phyloP scores from a whole-genome alignment of 2,329 filamentous ascomycete genomes.

The Metarhizium robertsii region DNA sequence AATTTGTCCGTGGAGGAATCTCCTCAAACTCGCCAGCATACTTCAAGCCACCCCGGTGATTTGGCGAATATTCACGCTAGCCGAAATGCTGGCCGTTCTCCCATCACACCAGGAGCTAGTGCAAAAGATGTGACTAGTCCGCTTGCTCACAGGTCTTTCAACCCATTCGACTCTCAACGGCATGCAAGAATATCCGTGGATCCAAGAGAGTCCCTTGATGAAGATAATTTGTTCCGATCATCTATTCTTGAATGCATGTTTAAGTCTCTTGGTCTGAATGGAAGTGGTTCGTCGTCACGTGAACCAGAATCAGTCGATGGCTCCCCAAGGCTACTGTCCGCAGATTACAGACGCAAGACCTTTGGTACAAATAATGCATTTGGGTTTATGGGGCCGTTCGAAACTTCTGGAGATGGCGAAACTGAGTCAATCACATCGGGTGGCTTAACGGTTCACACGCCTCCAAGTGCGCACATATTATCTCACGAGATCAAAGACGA shows the following conservation, averaged over 20 bases:
- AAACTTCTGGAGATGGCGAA: constrained; percentile 66
- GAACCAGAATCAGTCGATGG: constrained; percentile 70
- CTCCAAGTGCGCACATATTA: constrained; percentile 56
- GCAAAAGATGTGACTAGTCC: constrained; percentile 31
- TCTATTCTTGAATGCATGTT: constrained; percentile 94
- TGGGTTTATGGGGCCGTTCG: constrained; percentile 80
- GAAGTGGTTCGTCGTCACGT: constrained; percentile 53
- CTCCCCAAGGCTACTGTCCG: constrained; percentile 76
- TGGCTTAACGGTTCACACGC: constrained; percentile 49
- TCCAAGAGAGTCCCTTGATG: constrained; percentile 73
- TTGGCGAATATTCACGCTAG: constrained; percentile 68
- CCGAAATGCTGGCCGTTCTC: constrained; percentile 43
- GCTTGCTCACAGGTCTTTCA: constrained; percentile 40
- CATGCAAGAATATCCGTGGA: constrained; percentile 45
- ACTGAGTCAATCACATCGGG: constrained; percentile 75
- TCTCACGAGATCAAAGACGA: constrained; percentile 81
- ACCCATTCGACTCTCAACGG: constrained; percentile 46
- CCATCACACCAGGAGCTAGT: constrained; percentile 10
- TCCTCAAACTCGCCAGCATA: constrained; percentile 33
- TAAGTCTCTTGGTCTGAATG: constrained; percentile 78
- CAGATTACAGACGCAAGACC: constrained; percentile 66
- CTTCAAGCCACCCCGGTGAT: constrained; percentile 60
- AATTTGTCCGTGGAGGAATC: constrained; percentile 25
- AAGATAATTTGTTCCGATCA: constrained; percentile 79
- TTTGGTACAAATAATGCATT: constrained; percentile 69